phyloP scores from a whole-genome alignment of 768 basidiomycete species.

The Cystobasidiopsis lactophilus region DNA sequence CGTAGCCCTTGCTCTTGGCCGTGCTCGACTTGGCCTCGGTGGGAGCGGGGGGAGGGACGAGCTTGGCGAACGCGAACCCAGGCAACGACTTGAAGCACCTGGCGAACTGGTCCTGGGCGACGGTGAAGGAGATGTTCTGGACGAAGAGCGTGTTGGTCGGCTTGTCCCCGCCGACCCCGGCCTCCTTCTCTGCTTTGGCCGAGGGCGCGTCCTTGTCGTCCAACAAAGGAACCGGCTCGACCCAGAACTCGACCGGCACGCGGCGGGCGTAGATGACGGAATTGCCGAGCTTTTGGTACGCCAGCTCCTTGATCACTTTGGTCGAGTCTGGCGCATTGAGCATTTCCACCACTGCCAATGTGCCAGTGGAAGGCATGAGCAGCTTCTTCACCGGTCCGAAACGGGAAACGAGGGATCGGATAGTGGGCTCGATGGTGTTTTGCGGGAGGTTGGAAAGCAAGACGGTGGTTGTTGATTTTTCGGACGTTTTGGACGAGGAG shows the following conservation, averaged over 20 bases:
- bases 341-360: conserved; percentile 78
- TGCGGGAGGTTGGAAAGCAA: conserved; percentile 95
- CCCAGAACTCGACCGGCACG: conserved; percentile 67
- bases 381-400: conserved; percentile 51
- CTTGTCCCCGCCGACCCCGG: conserved; percentile 24
- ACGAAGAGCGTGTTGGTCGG: conserved; percentile 69
- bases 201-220: conserved; percentile 6
- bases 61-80: conserved; percentile 61
- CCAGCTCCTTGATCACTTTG: conserved; percentile 56
- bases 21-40: conserved; percentile 32
- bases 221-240: conserved; percentile 25
- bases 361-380: conserved; percentile 73
- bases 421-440: conserved; percentile 50
- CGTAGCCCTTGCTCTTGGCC: conserved; percentile 80
- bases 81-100: conserved; percentile 52
- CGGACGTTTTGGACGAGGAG: conserved; percentile 21
- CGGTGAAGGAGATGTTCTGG: conserved; percentile 89
- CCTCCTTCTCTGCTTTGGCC: conserved; percentile 14
- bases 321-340: conserved; percentile 45
- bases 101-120: conserved; percentile 48
- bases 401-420: conserved; percentile 54
- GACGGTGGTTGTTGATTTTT: conserved; percentile 50
- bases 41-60: conserved; percentile 19
- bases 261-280: conserved; percentile 81
- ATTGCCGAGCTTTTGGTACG: conserved; percentile 71